Base-by-base conservation (phyloP, 257 asterid species). In the Solanum virginianum region DNA sequence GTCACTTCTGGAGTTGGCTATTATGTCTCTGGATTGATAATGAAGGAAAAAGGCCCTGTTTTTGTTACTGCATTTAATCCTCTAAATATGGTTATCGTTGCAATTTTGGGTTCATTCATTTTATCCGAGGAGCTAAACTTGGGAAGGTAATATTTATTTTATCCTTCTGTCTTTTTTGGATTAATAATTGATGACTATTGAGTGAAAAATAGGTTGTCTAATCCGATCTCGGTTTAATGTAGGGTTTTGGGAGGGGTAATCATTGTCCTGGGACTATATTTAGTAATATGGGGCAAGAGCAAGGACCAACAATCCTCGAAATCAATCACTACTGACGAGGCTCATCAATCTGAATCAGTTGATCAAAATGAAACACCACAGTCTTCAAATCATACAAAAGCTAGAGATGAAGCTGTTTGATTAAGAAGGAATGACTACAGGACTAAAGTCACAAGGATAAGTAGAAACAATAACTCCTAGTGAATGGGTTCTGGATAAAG, bases 1-100 rank as follows among this genome's bases (percentile, higher is more conserved):
- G 49, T 92, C 10, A 59, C 89, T 51, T 92, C 93, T 0, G 95
- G 94, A 60, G 84, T 87, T 8, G 84, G 87, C 6, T 90, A 88
- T 87, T 91, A 90, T 80, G 86, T 91, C 1, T 87, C 92, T 10
- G 94, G 94, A 24, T 51, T 83, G 2, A 81, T 90, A 83, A 90
- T 91, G 90, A 92, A 89, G 82, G 89, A 87, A 32, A 90, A 90
- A 62, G 94, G 93, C 22, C 96, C 94, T 0, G 92, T 92, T 84
- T 91, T 92, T 15, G 91, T 91, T 3, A 87, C 96, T 7, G 83
- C 93, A 2, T 92, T 91, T 71, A 87, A 85, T 84, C 96, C 96
- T 69, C 53, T 90, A 43, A 91, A 86, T 36, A 92, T 92, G 96
- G 87, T 92, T 43, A 85, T 90, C 17, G 92, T 90, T 24, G 96